A percentile compares a stretch with the other conserved stretches of the same genome.
Evolutionary conservation across 2,329 filamentous ascomycete genomes (phyloP).

Genomic region (Penicillium sp.): DNA sequence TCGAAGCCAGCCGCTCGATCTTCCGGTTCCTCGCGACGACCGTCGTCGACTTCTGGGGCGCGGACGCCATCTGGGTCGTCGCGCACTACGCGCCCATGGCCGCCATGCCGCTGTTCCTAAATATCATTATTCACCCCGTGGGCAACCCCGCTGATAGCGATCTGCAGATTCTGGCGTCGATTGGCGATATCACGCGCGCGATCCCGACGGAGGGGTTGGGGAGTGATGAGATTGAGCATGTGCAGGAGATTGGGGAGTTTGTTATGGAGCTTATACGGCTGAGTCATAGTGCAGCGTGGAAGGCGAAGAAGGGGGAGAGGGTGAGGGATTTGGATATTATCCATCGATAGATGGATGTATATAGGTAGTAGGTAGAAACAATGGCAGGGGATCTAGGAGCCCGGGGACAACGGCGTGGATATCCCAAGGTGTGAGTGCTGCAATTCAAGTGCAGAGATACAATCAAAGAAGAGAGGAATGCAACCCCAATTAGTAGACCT

Average conservation of each 20-base stretch:
- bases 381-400: too few relatives aligned
- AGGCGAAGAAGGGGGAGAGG: slow-evolving; percentile 2
- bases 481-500: too few relatives aligned
- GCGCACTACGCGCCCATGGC: not conserved
- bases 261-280: not conserved
- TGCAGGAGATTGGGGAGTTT: not conserved
- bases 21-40: not conserved
- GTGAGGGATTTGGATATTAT: not conserved
- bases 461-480: too few relatives aligned
- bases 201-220: not conserved
- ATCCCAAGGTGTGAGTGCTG: too few relatives aligned
- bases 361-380: too few relatives aligned
- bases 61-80: not conserved
- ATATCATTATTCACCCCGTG: not conserved
- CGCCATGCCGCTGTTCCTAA: not conserved
- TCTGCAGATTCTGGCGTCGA: not conserved
- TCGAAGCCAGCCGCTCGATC: not conserved
- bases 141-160: not conserved
- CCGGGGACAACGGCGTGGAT: too few relatives aligned
- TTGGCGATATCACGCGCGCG: not conserved
- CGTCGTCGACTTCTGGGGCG: not conserved
- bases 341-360: not conserved
- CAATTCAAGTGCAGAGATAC: too few relatives aligned
- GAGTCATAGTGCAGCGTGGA: not conserved
- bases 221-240: not conserved